Percentiles rank a stretch among this genome's conserved stretches.
phyloP scores from a whole-genome alignment of 495 filamentous ascomycete genomes.

The Xylaria nigripes region DNA sequence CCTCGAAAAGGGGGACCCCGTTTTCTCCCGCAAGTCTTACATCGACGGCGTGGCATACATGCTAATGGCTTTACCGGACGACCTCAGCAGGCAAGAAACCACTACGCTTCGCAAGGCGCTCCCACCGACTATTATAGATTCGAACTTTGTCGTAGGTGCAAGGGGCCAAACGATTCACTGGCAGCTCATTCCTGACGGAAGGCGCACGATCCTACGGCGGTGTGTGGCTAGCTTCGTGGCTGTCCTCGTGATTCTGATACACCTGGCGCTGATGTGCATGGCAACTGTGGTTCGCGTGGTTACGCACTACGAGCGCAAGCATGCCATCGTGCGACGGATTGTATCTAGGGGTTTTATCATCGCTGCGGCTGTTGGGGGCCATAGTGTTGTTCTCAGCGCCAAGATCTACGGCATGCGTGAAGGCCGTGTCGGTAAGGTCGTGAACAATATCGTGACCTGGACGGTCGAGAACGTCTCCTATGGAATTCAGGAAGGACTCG shows the following conservation, averaged over 20 bases:
- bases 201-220: constrained; percentile 48
- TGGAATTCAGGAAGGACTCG: constrained; percentile 57
- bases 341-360: constrained; percentile 41
- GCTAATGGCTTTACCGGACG: constrained; percentile 53
- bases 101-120: constrained; percentile 39
- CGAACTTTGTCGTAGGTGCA: not conserved
- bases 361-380: constrained; percentile 46
- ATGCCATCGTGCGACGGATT: constrained; percentile 50
- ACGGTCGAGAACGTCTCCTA: constrained; percentile 51
- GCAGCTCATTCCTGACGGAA: constrained; percentile 7
- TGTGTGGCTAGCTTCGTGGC: constrained; percentile 48
- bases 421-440: constrained; percentile 45
- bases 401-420: constrained; percentile 47
- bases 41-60: constrained; percentile 59
- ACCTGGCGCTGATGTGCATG: constrained; percentile 51
- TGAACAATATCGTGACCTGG: constrained; percentile 46
- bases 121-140: constrained; percentile 26
- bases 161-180: not conserved
- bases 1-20: constrained; percentile 21
- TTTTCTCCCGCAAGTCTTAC: constrained; percentile 56
- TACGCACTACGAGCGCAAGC: constrained; percentile 56
- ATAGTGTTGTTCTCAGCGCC: constrained; percentile 40
- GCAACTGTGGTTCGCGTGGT: constrained; percentile 42
- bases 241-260: constrained; percentile 47
- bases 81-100: constrained; percentile 44